Percentiles rank a stretch among this genome's conserved stretches.
These are phyloP conservation scores for Umbilicus rupestris DNA, from an alignment of 164 flowering plant species.

Conservation along the genomic window DNA sequence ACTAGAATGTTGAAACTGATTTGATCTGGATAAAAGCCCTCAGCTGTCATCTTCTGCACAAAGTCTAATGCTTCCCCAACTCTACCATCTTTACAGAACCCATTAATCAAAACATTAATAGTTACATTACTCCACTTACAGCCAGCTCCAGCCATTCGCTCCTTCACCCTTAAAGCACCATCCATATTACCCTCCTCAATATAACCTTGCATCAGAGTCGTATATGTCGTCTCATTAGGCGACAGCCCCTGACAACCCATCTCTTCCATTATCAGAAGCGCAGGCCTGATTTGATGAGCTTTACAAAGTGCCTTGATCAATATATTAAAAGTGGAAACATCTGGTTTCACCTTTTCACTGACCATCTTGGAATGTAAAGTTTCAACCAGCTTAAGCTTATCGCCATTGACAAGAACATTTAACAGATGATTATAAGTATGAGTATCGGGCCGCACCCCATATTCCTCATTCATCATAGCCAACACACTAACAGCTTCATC, in stretches of 20 bases:
- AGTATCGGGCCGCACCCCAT: conserved; percentile 40
- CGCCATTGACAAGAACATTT: conserved; percentile 73
- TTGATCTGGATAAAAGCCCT: conserved; percentile 67
- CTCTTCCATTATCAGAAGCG: conserved; percentile 79
- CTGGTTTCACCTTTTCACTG: conserved; percentile 37
- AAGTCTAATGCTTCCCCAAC: conserved; percentile 61
- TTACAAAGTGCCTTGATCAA: conserved; percentile 82
- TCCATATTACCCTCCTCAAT: conserved; percentile 70
- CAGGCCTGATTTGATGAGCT: conserved; percentile 78
- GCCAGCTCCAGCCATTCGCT: conserved; percentile 50
- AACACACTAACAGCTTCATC: conserved; percentile 50
- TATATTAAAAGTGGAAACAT: conserved; percentile 75
- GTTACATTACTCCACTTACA: conserved; percentile 39
- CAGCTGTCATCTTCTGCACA: conserved; percentile 37
- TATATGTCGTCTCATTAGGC: conserved; percentile 80
- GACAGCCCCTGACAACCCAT: conserved; percentile 49
- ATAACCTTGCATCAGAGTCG: conserved; percentile 76
- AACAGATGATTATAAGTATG: conserved; percentile 49
- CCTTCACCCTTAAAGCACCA: conserved; percentile 59
- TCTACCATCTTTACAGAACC: conserved; percentile 65
- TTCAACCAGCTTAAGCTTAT: conserved; percentile 71
- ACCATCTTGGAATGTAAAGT: conserved; percentile 44
- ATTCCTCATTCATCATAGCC: conserved; percentile 42
- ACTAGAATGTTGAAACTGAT: conserved; percentile 69
- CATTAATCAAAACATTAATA: conserved; percentile 61